Evolutionary conservation across 2,329 filamentous ascomycete genomes (phyloP).

Genomic region (Zymoseptoria tritici): DNA sequence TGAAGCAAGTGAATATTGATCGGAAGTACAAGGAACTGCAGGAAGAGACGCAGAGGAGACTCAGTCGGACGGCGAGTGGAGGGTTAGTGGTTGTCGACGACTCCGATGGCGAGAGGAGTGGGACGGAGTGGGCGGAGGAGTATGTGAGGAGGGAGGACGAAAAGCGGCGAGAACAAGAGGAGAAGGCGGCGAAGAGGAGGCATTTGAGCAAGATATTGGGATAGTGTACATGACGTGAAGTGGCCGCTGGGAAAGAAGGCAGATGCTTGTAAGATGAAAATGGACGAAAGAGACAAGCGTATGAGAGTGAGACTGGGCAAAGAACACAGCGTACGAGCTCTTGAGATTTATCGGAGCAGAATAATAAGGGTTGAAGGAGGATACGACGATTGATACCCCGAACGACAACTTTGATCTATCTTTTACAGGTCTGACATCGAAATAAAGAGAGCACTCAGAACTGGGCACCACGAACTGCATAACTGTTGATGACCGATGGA

Average conservation of each 20-base stretch:
- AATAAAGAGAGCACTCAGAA: neutral
- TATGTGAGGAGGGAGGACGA: neutral
- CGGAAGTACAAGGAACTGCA: conserved; percentile 18
- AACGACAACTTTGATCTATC: neutral
- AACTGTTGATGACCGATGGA: neutral
- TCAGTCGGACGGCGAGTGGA: conserved; percentile 7
- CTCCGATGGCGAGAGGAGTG: conserved; percentile 1
- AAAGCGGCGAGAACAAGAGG: neutral
- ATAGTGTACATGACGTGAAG: neutral
- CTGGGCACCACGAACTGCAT: neutral
- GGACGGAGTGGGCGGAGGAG: neutral
- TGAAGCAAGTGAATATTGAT: conserved; percentile 18
- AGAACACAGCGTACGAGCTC: neutral
- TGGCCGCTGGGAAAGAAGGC: neutral
- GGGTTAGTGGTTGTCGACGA: conserved; percentile 3
- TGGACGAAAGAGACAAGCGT: no score
- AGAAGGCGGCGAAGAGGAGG: neutral
- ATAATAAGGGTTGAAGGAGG: neutral
- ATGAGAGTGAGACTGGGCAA: no score
- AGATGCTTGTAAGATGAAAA: neutral
- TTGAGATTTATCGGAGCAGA: neutral
- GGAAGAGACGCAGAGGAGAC: conserved; percentile 17
- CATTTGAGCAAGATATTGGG: neutral
- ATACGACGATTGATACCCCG: neutral
- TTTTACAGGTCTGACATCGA: neutral